Percentiles rank a stretch among this genome's conserved stretches.
Evolutionary conservation across 768 basidiomycete species (phyloP).

Genomic region (Holtermannia corniformis): DNA sequence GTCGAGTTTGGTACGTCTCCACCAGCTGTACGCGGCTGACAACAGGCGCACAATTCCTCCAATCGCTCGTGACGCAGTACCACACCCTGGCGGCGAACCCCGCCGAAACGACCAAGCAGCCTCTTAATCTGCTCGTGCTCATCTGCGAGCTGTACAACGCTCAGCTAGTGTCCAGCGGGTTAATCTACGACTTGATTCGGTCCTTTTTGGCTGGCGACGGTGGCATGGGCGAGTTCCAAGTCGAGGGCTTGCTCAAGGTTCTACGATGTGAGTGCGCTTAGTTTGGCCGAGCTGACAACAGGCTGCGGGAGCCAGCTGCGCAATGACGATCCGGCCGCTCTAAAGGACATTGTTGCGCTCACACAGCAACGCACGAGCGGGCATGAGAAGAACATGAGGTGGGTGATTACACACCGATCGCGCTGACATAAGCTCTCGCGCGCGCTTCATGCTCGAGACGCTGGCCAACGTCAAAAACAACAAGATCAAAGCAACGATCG

Average conservation of each 20-base stretch:
- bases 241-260: constrained; percentile 79
- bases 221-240: constrained; percentile 60
- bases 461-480: constrained; percentile 87
- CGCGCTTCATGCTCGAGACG: constrained; percentile 92
- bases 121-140: constrained; percentile 75
- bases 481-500: constrained; percentile 53
- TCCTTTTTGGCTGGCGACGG: constrained; percentile 53
- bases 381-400: constrained; percentile 43
- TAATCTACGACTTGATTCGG: constrained; percentile 86
- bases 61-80: constrained; percentile 59
- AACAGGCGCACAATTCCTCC: constrained; percentile 72
- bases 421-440: constrained; percentile 59
- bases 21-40: neutral
- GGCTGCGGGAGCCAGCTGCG: constrained; percentile 87
- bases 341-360: constrained; percentile 81
- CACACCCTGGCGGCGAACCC: constrained; percentile 42
- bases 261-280: constrained; percentile 44
- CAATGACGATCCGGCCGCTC: constrained; percentile 78
- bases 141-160: constrained; percentile 93
- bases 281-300: constrained; percentile 36
- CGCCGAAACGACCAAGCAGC: constrained; percentile 55
- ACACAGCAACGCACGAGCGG: constrained; percentile 63
- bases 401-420: constrained; percentile 2
- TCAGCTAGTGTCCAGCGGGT: constrained; percentile 74
- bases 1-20: constrained; percentile 68